Evolutionary conservation across 345 rosid genomes (phyloP), one percentile per base, ranked within the genome.

Genomic region (Salix arbutifolia): DNA sequence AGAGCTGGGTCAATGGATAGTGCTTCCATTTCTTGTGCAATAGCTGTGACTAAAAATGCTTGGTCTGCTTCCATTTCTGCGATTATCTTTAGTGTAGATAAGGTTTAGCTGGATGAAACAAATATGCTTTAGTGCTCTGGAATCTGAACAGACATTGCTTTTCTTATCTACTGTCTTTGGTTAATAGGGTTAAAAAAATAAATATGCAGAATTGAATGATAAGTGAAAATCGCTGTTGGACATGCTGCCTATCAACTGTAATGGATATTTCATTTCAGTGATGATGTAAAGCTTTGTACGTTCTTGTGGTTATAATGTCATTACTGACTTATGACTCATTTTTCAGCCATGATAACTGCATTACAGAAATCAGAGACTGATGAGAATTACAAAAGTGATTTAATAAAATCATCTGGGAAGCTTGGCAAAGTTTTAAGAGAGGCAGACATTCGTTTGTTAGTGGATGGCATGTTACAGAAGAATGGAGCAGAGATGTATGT

Each of bases 341-440:
- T n/a, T 86, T 69, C 89, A 96, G 98, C 83, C 44, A 85, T 90
- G 91, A 58, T 96, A 72, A 69, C 76, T 85, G 88, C 82, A 44
- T 74, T 93, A 23, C 78, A 79, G 69, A 90, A 83, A 84, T 69
- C 65, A 4, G 90, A 86, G 73, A 76, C 48, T 74, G 88, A 77
- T 76, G 84, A 81, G 64, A 69, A 30, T 60, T 75, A 25, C 72
- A 53, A 65, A 82, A 74, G 53, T 72, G 89, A 82, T 75, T 40
- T 90, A 21, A 72, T 44, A 50, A 89, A 87, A 79, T 89, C 87
- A 56, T 81, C 87, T 11, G 91, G 85, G 53, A 95, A 86, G 83
- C 94, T 93, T 68, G 80, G 76, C 58, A 95, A 86, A 87, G 80
- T 83, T 42, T 74, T 91, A 77, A 80, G 71, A 2, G 94, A 89